phyloP scores from a whole-genome alignment of 352 stramenopile genomes.

The Phytophthora chlamydospora region DNA sequence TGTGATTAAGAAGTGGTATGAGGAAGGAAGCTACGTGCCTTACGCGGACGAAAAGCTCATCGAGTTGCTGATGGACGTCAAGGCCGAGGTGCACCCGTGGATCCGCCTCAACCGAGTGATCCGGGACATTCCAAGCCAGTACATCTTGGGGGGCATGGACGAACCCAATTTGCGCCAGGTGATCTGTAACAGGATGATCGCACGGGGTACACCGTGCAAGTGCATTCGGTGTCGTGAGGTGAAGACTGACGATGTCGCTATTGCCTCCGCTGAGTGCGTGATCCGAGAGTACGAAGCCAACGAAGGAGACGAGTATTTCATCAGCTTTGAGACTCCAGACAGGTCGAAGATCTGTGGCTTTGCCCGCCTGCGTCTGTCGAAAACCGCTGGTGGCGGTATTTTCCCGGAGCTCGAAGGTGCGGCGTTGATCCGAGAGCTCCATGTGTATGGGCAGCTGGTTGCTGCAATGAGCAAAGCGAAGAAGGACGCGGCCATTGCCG shows the following conservation, averaged over 20 bases:
- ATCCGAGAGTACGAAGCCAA: constrained; percentile 88
- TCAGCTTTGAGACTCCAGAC: constrained; percentile 92
- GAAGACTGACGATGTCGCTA: constrained; percentile 84
- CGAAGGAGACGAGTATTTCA: constrained; percentile 90
- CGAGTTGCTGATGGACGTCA: constrained; percentile 90
- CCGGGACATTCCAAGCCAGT: constrained; percentile 93
- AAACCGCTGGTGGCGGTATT: constrained; percentile 63
- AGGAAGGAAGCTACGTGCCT: constrained; percentile 88
- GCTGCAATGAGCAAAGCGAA: constrained; percentile 51
- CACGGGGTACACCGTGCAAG: constrained; percentile 70
- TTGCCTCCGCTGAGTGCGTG: constrained; percentile 70
- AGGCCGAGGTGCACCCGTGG: constrained; percentile 93
- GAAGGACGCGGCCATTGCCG: constrained; percentile 27
- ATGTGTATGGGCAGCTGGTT: constrained; percentile 92
- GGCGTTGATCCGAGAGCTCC: constrained; percentile 89
- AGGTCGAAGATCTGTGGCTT: constrained; percentile 92
- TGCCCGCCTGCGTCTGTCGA: constrained; percentile 81
- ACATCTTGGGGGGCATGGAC: constrained; percentile 93
- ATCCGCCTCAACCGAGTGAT: constrained; percentile 95
- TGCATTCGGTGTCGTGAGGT: constrained; percentile 94
- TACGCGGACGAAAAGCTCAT: constrained; percentile 91
- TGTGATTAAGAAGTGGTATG: constrained; percentile 92
- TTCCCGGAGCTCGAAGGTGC: constrained; percentile 81
- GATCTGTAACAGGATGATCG: constrained; percentile 85
- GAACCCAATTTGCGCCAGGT: constrained; percentile 92